Evolutionary conservation across 2,329 filamentous ascomycete species (phyloP), one percentile per base, ranked within the genome.

Genomic region (Alternaria novae-zelandiae): DNA sequence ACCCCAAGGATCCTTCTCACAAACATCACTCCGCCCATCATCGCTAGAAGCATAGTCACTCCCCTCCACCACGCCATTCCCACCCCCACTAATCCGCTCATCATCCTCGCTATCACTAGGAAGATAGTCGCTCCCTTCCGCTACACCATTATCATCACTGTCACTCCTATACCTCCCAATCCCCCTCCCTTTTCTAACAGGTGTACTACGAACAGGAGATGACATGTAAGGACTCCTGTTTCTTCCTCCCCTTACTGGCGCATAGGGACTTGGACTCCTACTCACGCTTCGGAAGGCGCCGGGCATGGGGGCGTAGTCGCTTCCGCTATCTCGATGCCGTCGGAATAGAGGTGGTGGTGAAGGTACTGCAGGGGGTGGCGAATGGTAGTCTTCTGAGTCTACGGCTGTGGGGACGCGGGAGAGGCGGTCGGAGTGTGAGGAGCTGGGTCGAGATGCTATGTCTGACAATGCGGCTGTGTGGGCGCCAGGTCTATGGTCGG

Each of bases 121-220:
- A 7, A 54, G 49, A 17, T 59, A 59, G 13, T 59, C 57, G 10
- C 41, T 45, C 23, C 57, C 57, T 25, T 59, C 49, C 11, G 49
- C 49, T 55, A 59, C 25, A 10, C 57, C 61, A 11, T 63, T 53
- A 25, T 56, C 61, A 54, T 56, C 51, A 54, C 44, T 50, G 5
- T 45, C 41, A 36, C 30, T 41, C 13, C 21, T 53, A 36, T 41
- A 53, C 20, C 20, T 25, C 28, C 28, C 49, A 17, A 23, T 25
- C 9, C 28, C 36, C 21, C 49, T 36, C 23, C 54, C 21, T 5
- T 17, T 20, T 26, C 36, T 32, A n/a, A 26, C 11, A 8, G 25
- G 36, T 21, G 17, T 56, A 1, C 23, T 45, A 9, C 49, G 17
- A 30, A 17, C 26, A 56, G 36, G 2, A 6, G 36, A 36, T 13